Evolutionary conservation across 2,329 filamentous ascomycete genomes (phyloP), one percentile per base, ranked within the genome.

Genomic region (Claviceps capensis): DNA sequence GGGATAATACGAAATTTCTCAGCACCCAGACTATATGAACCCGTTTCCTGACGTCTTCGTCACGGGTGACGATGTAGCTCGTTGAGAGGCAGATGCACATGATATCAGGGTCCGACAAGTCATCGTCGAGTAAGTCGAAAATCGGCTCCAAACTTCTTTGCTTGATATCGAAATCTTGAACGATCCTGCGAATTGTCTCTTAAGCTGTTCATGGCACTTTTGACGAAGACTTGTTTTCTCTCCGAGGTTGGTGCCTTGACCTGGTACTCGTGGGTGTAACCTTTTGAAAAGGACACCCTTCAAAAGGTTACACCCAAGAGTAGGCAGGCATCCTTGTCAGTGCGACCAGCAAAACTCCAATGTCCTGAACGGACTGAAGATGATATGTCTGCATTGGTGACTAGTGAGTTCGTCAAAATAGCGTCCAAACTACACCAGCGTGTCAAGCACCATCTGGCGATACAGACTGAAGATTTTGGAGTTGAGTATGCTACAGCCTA

Each of bases 131-230:
- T 11, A 74, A 71, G 49, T 75, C 71, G 54, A 79, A 81, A 9
- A 80, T 68, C 17, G 81, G 68, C 2, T 76, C 77, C 14, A 78
- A 72, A 13, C 73, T 70, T 47, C 64, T 60, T 51, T 69, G 69
- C 45, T 70, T 61, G 11, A 69, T 66, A 48, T 67, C 66, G 4
- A 73, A 67, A 7, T 73, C 68, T 3, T 72, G 69, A 6, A 60
- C 61, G 60, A 8, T 67, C 65, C 6, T 64, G 60, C 1, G 70
- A 69, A 30, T 65, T 69, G n/a, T 62, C 53, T 40, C 62, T 68
- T 8, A 72, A 59, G 22, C 57, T 61, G 40, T 55, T 52, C 70
- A 74, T 73, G 53, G 69, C 69, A 50, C 69, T 71, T 44, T 65
- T 69, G 56, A 74, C 72, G 51, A 73, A 74, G 47, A 66, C 62